Evolutionary conservation across 2,329 filamentous ascomycete species (phyloP).

Genomic region (Neofusicoccum ribis): DNA sequence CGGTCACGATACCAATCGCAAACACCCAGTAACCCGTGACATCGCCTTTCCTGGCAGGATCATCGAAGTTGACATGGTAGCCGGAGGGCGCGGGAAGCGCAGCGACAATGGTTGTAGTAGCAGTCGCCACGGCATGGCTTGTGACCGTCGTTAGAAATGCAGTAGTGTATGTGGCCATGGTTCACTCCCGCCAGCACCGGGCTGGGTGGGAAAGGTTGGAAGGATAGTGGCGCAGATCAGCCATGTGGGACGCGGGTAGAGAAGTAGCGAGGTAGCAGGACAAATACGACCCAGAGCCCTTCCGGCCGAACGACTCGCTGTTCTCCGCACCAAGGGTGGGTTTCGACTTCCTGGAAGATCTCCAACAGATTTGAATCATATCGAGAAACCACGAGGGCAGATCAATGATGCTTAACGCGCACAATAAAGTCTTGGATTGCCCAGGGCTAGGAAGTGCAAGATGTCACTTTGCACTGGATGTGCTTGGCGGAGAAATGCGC

Average conservation of each 20-base stretch:
- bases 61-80: slow-evolving; percentile 32
- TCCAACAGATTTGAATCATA: not conserved
- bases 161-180: slow-evolving; percentile 6
- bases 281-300: not conserved
- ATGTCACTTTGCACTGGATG: not conserved
- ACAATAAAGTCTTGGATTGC: not conserved
- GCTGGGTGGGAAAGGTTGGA: not conserved
- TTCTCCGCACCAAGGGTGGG: not conserved
- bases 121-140: not conserved
- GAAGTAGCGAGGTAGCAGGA: not conserved
- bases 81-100: slow-evolving; percentile 28
- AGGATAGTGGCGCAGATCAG: not conserved
- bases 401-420: not conserved
- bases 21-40: slow-evolving; percentile 26
- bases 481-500: not conserved
- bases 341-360: slow-evolving; percentile 2
- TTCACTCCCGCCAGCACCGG: not conserved
- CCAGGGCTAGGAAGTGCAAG: not conserved
- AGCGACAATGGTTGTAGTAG: not conserved
- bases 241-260: not conserved
- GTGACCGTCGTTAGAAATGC: not conserved
- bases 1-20: slow-evolving; percentile 26
- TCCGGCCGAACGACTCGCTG: not conserved
- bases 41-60: slow-evolving; percentile 27
- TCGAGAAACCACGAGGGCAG: not conserved